Conservation (phyloP, 78 protist genomes). For the Guillardia theta region DNA sequence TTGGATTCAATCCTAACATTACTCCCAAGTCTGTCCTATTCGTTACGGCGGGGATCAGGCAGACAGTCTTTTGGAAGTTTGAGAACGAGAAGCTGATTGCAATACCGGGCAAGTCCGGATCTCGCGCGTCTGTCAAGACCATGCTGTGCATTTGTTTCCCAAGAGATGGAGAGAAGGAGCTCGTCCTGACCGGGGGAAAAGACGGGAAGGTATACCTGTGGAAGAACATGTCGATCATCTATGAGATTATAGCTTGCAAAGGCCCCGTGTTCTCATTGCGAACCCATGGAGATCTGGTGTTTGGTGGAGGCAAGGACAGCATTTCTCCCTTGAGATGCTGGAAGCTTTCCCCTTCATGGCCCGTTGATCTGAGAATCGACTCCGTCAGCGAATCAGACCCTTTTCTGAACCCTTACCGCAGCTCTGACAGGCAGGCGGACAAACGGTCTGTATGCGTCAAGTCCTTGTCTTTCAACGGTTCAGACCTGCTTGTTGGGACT, state of each 20-base stretch:
- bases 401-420: no score
- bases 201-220: not conserved
- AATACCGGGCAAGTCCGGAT: not conserved
- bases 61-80: not conserved
- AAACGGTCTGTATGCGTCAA: no score
- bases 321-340: not conserved
- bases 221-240: not conserved
- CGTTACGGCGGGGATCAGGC: not conserved
- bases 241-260: not conserved
- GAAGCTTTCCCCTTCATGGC: no score
- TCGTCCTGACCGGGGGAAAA: not conserved
- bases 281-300: not conserved
- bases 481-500: not conserved
- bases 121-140: not conserved
- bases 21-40: no score
- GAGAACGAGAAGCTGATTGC: not conserved
- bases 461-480: not conserved
- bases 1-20: no score
- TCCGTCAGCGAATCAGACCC: no score
- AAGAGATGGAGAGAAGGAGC: not conserved
- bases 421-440: no score
- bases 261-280: not conserved
- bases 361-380: no score
- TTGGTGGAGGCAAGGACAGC: not conserved
- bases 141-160: not conserved